phyloP scores from a whole-genome alignment of 495 filamentous ascomycete species.

The Neurospora sp. region DNA sequence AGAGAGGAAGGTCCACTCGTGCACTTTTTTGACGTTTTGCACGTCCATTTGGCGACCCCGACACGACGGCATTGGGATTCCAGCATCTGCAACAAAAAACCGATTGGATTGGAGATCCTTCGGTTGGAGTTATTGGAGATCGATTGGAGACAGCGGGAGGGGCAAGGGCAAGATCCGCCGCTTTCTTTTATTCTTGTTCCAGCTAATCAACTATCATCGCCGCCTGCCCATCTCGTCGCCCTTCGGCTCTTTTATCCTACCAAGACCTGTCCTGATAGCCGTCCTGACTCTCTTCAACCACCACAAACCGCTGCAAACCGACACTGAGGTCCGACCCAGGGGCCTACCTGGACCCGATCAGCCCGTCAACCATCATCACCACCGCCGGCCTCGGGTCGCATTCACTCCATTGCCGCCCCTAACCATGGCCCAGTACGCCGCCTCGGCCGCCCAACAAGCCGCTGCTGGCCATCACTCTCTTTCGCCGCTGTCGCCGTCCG shows the following conservation, averaged over 20 bases:
- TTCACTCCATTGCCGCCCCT: neutral
- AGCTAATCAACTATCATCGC: neutral
- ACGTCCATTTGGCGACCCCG: neutral
- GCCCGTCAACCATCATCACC: neutral
- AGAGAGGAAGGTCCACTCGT: neutral
- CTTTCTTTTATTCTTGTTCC: neutral
- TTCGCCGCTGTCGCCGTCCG: constrained; percentile 16
- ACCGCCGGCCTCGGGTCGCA: neutral
- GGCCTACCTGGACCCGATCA: neutral
- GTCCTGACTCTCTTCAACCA: constrained; percentile 20
- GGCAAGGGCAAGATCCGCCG: neutral
- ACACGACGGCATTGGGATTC: neutral
- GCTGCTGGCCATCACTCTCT: neutral
- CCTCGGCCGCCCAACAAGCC: constrained; percentile 12
- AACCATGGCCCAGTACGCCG: constrained; percentile 24
- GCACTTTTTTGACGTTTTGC: neutral
- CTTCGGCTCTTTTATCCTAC: neutral
- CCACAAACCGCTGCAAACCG: constrained; percentile 26
- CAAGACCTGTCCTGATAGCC: constrained; percentile 9
- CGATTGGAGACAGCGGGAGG: neutral
- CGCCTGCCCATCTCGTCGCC: neutral
- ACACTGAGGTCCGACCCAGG: neutral
- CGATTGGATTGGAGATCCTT: neutral
- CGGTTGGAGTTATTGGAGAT: neutral
- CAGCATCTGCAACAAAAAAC: neutral